Evolutionary conservation across 352 stramenopile genomes (phyloP).

Genomic region (Phytopythium kandeliae): DNA sequence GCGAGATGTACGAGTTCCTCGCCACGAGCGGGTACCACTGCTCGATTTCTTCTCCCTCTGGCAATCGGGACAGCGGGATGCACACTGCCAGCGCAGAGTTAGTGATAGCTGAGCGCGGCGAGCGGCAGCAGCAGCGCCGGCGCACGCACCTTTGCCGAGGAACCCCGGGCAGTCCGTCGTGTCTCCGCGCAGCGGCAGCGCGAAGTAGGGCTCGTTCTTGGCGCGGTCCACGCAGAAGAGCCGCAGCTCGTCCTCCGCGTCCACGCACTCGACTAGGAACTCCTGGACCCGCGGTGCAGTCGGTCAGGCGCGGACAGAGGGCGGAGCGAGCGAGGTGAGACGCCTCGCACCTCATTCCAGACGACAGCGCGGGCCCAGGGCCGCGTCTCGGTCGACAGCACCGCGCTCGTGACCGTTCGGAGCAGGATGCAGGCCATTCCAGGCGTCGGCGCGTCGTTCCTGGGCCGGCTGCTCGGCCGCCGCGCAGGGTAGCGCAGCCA

Average conservation of each 20-base stretch:
- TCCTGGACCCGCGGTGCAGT: no score
- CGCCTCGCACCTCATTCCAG: constrained; percentile 45
- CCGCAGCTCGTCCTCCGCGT: constrained; percentile 51
- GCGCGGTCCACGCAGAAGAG: constrained; percentile 66
- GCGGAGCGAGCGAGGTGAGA: no score
- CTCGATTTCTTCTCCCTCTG: constrained; percentile 75
- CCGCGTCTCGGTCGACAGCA: constrained; percentile 40
- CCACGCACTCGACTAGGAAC: constrained; percentile 66
- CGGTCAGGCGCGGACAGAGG: no score
- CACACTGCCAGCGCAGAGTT: constrained; percentile 18
- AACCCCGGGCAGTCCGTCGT: constrained; percentile 40
- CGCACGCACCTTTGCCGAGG: constrained; percentile 61
- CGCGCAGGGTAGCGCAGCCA: constrained; percentile 42
- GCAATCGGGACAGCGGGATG: constrained; percentile 57
- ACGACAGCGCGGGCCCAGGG: constrained; percentile 26
- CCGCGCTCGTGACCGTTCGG: constrained; percentile 14
- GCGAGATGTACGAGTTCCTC: constrained; percentile 35
- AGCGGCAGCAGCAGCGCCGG: neutral
- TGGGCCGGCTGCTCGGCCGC: constrained; percentile 14
- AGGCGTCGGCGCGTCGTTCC: constrained; percentile 14
- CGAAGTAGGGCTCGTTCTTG: constrained; percentile 37
- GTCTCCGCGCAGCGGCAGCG: constrained; percentile 39
- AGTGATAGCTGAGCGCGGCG: neutral
- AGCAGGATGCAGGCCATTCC: constrained; percentile 54
- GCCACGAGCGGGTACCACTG: constrained; percentile 77